Conservation (phyloP, 2,329 filamentous ascomycete genomes). For the Sphaerulina vaccinii region DNA sequence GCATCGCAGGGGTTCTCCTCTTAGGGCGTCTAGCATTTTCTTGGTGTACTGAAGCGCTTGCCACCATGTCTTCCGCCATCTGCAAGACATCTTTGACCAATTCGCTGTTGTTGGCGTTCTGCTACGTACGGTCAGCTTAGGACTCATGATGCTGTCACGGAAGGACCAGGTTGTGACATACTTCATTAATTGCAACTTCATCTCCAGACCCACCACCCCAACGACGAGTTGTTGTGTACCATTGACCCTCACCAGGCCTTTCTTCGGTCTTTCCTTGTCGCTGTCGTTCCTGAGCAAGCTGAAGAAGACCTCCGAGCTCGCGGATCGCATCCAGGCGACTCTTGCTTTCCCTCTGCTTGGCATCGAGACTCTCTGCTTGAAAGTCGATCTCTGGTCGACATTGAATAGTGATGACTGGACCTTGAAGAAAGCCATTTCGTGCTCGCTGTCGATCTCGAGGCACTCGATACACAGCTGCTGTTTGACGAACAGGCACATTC, state of each 20-base stretch:
- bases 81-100: slow-evolving; percentile 26
- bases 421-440: slow-evolving; percentile 56
- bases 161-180: not conserved
- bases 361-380: slow-evolving; percentile 14
- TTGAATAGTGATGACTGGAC: slow-evolving; percentile 57
- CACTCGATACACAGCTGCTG: slow-evolving; percentile 53
- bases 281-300: slow-evolving; percentile 60
- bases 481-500: slow-evolving; percentile 58
- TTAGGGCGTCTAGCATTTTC: slow-evolving; percentile 19
- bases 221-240: slow-evolving; percentile 58
- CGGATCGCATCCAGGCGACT: slow-evolving; percentile 54
- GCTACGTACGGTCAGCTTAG: slow-evolving; percentile 2
- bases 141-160: slow-evolving; percentile 1
- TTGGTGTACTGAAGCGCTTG: slow-evolving; percentile 7
- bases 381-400: slow-evolving; percentile 57
- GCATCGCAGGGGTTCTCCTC: slow-evolving; percentile 48
- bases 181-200: slow-evolving; percentile 38
- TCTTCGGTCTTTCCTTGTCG: slow-evolving; percentile 53
- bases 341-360: slow-evolving; percentile 31
- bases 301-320: slow-evolving; percentile 57
- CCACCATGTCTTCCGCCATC: slow-evolving; percentile 20
- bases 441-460: slow-evolving; percentile 54
- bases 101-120: slow-evolving; percentile 40
- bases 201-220: slow-evolving; percentile 57
- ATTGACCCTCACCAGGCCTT: slow-evolving; percentile 56